phyloP scores from a whole-genome alignment of 495 filamentous ascomycete genomes.

The Penicillium turbatum region DNA sequence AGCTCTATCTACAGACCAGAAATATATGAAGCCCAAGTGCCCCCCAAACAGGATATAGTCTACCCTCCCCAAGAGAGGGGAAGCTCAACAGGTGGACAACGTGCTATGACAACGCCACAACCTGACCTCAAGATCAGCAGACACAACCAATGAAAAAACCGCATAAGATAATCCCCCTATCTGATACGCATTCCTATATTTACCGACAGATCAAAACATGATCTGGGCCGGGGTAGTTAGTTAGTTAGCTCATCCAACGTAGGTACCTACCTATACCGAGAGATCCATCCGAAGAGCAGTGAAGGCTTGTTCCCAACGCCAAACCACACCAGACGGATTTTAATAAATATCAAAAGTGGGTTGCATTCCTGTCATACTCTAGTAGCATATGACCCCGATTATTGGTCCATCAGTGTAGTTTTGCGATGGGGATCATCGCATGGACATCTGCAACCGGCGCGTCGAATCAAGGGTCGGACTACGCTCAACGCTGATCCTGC shows the following conservation, averaged over 20 bases:
- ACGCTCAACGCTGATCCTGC: conserved; percentile 8
- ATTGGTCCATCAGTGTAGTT: conserved; percentile 1
- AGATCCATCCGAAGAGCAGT: neutral
- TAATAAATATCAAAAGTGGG: too few relatives aligned
- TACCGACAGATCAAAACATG: neutral
- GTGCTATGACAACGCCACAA: neutral
- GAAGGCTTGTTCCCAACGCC: neutral
- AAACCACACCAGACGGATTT: neutral
- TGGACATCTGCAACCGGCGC: conserved; percentile 3
- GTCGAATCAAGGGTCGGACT: conserved; percentile 15
- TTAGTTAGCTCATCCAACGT: too few relatives aligned
- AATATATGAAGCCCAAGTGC: neutral
- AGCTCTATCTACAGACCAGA: neutral
- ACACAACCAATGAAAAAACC: conserved; percentile 2
- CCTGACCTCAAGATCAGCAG: neutral
- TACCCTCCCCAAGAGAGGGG: conserved; percentile 5
- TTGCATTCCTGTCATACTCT: neutral
- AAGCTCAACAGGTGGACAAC: neutral
- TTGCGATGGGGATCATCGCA: neutral
- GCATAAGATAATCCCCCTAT: neutral
- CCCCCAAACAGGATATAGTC: neutral
- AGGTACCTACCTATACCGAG: too few relatives aligned
- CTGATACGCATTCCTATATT: neutral
- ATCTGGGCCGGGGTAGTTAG: too few relatives aligned
- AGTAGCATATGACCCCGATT: neutral